Percentiles rank a stretch among this genome's conserved stretches.
Evolutionary conservation across 23 red algal species (phyloP).

Genomic region (Pyropia haitanensis): DNA sequence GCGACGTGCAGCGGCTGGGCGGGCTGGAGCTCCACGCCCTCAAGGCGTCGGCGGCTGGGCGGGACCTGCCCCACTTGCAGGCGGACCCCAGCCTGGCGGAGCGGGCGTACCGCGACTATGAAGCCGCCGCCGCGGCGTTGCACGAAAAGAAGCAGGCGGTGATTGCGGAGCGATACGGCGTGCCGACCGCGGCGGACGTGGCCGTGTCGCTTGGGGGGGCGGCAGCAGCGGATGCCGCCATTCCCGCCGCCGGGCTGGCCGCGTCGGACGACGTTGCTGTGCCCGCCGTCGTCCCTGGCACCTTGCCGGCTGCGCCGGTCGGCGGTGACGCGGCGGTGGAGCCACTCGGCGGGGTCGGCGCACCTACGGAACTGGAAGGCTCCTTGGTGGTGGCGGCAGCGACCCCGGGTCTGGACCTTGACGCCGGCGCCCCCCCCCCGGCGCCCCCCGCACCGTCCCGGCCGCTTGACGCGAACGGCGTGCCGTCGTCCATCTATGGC

Average conservation of each 20-base stretch:
- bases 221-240: background rate
- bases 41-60: constrained; percentile 32
- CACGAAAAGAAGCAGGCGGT: constrained; percentile 34
- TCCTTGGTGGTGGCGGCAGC: background rate
- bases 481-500: constrained; percentile 57
- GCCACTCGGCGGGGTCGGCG: background rate
- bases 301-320: too few relatives aligned
- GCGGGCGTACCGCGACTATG: constrained; percentile 57
- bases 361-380: constrained; percentile 19
- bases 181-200: constrained; percentile 33
- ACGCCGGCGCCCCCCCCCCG: too few relatives aligned
- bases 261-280: too few relatives aligned
- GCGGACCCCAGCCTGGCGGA: constrained; percentile 80
- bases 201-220: constrained; percentile 1
- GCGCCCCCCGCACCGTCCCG: background rate
- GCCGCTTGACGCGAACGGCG: background rate
- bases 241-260: too few relatives aligned
- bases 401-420: too few relatives aligned
- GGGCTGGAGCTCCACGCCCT: constrained; percentile 58
- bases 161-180: constrained; percentile 68
- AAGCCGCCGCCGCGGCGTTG: constrained; percentile 31
- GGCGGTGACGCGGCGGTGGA: too few relatives aligned
- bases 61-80: constrained; percentile 62
- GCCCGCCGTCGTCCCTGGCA: too few relatives aligned
- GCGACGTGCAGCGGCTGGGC: constrained; percentile 55